phyloP scores from a whole-genome alignment of 345 rosid species.

The Pseudoturritis turrita region DNA sequence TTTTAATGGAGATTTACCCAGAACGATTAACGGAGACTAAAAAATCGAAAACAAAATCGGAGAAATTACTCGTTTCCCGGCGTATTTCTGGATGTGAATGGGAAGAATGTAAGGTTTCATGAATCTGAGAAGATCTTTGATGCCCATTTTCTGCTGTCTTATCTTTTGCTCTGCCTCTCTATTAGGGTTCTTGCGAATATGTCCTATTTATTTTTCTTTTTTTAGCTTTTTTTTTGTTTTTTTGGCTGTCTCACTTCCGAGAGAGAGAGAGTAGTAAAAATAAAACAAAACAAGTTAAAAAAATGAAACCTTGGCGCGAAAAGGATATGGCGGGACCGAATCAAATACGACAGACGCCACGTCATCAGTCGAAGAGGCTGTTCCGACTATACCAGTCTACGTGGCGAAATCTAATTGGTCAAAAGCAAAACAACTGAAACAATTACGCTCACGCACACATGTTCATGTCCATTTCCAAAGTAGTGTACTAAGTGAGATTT shows the following conservation, averaged over 20 bases:
- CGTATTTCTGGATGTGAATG: constrained; percentile 71
- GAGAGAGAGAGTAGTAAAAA: not conserved
- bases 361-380: not conserved
- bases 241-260: not conserved
- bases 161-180: constrained; percentile 15
- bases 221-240: not conserved
- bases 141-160: constrained; percentile 53
- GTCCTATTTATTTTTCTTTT: not conserved
- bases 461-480: not conserved
- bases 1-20: constrained; percentile 1
- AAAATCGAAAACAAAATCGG: not conserved
- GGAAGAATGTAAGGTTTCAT: constrained; percentile 75
- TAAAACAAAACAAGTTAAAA: not conserved
- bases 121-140: constrained; percentile 85
- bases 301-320: constrained; percentile 16
- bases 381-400: not conserved
- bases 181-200: constrained; percentile 21
- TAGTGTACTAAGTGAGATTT: no score
- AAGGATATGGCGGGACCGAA: constrained; percentile 15
- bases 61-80: constrained; percentile 59
- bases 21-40: not conserved
- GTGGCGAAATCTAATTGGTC: not conserved
- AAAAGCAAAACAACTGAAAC: not conserved
- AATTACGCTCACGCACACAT: not conserved
- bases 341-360: constrained; percentile 1